Evolutionary conservation across 768 basidiomycete species (phyloP).

Genomic region (Mycena vulgaris): DNA sequence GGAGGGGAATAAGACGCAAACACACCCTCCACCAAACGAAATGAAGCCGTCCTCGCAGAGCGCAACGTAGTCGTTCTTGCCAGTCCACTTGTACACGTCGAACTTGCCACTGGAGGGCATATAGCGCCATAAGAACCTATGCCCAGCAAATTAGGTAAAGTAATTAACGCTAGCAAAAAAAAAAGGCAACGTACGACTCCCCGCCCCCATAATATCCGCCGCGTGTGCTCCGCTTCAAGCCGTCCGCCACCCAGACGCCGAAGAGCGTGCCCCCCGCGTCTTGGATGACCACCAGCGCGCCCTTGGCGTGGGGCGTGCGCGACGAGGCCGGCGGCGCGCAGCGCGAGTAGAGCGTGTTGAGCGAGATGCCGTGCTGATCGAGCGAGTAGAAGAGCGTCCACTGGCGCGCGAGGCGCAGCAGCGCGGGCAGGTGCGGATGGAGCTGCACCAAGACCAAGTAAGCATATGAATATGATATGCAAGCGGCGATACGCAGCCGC

Average conservation of each 20-base stretch:
- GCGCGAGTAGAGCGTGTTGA: slow-evolving; percentile 86
- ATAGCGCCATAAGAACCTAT: slow-evolving; percentile 86
- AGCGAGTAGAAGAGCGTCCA: slow-evolving; percentile 92
- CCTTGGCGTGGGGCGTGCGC: slow-evolving; percentile 47
- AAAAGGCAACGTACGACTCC: slow-evolving; percentile 74
- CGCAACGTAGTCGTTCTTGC: slow-evolving; percentile 91
- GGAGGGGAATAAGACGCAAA: slow-evolving; percentile 29
- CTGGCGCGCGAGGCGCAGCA: slow-evolving; percentile 75
- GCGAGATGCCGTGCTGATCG: slow-evolving; percentile 95
- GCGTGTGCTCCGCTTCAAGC: slow-evolving; percentile 70
- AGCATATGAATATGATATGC: not conserved
- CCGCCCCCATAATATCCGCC: slow-evolving; percentile 89
- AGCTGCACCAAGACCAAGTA: slow-evolving; percentile 59
- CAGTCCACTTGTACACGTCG: slow-evolving; percentile 86
- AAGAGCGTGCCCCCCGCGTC: slow-evolving; percentile 79
- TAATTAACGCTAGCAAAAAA: not conserved
- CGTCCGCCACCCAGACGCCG: slow-evolving; percentile 89
- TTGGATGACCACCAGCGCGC: slow-evolving; percentile 74
- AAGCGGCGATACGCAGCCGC: not conserved
- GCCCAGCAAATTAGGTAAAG: slow-evolving; percentile 8
- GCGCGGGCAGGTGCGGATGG: slow-evolving; percentile 79
- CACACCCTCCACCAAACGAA: slow-evolving; percentile 94
- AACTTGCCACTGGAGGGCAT: slow-evolving; percentile 56
- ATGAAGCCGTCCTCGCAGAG: slow-evolving; percentile 86
- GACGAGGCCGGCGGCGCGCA: slow-evolving; percentile 63